Conservation (phyloP, 148 eudicot species). For the Persicaria maculosa region DNA sequence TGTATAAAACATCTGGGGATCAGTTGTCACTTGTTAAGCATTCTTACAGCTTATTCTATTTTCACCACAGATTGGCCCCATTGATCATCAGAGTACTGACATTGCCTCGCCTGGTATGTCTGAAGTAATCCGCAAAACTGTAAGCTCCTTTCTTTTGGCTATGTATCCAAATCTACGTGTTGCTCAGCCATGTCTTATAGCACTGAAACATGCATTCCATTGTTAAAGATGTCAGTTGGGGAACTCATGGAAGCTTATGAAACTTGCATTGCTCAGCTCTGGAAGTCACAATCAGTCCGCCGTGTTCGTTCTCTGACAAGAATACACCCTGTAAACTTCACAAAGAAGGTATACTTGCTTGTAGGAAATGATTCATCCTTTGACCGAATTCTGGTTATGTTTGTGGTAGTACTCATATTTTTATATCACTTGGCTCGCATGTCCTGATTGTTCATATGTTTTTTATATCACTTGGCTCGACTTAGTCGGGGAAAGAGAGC, state of each 20-base stretch:
- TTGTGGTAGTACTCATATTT: not conserved
- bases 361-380: not conserved
- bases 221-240: constrained; percentile 52
- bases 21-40: not conserved
- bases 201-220: constrained; percentile 10
- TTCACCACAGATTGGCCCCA: constrained; percentile 37
- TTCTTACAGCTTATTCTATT: constrained; percentile 5
- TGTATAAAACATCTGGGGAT: not conserved
- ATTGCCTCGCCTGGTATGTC: constrained; percentile 23
- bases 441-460: too few species aligned
- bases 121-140: constrained; percentile 36
- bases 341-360: constrained; percentile 63
- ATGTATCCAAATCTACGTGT: not conserved
- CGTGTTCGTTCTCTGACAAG: constrained; percentile 47
- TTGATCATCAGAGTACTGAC: constrained; percentile 20
- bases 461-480: too few species aligned
- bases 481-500: too few species aligned
- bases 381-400: not conserved
- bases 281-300: constrained; percentile 54
- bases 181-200: not conserved
- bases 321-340: constrained; percentile 80
- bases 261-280: constrained; percentile 49
- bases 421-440: not conserved
- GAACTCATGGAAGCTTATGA: constrained; percentile 63
- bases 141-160: constrained; percentile 20